Evolutionary conservation across 2,329 filamentous ascomycete species (phyloP), one percentile per base, ranked within the genome.

Genomic region (Hypomyces perniciosus): DNA sequence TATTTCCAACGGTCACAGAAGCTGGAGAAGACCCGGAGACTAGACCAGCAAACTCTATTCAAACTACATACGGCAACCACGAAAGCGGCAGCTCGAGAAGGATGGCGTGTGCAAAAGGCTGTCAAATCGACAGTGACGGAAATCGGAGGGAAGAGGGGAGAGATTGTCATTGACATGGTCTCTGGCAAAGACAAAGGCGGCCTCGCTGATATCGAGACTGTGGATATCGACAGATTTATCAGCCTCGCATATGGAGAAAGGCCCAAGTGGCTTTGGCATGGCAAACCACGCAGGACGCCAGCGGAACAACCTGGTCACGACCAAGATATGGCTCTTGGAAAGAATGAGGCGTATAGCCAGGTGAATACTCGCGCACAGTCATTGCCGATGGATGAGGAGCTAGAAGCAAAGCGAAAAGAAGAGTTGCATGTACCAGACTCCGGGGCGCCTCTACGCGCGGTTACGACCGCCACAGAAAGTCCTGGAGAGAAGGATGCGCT

Each of bases 111-210:
- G n/a, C 88, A 90, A 46, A 86, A 89, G 62, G 91, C 92, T 13
- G 90, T 99, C 61, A 97, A 97, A 65, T 95, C 90, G 3, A 96
- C 92, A 0, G 88, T 97, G 43, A 90, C 88, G 13, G 93, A 96
- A 68, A 82, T 99, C 37, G 90, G 90, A 58, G 92, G 93, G 10
- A 96, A 96, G 66, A 86, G 92, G 48, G 91, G 91, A 44, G 92
- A 96, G 66, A 88, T 96, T 71, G 86, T 96, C 43, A 90, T 95
- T 75, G 91, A 90, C n/a, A 95, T 95, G 76, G 90, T 96, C 5
- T 87, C 85, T 37, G 84, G 87, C 28, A 84, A 86, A 44, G 90
- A 95, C 59, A 95, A 95, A 68, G 89, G 85, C 50, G 89, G 90
- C 4, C 91, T 97, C 57, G 87, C 88, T 4, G 92, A 96, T 60